phyloP scores from a whole-genome alignment of 805 yeast genomes.

The Hanseniaspora clermontiae region DNA sequence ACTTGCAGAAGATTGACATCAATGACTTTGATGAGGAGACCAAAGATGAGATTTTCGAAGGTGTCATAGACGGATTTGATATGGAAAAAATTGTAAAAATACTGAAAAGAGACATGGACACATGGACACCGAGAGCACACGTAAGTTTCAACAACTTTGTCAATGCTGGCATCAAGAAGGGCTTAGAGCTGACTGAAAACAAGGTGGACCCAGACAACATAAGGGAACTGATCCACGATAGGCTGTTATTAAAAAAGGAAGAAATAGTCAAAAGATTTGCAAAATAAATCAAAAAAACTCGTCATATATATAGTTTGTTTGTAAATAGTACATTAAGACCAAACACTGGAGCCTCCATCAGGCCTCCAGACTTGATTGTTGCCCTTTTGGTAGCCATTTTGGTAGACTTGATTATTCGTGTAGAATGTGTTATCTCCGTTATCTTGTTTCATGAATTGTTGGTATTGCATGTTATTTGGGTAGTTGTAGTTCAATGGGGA shows the following conservation, averaged over 20 bases:
- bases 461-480: background rate
- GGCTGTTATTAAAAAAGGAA: background rate
- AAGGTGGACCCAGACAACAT: slow-evolving; percentile 25
- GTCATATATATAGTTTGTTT: background rate
- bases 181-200: slow-evolving; percentile 72
- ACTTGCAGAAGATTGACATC: slow-evolving; percentile 55
- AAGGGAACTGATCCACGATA: background rate
- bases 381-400: background rate
- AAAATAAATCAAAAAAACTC: background rate
- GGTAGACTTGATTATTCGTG: background rate
- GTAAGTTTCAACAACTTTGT: slow-evolving; percentile 54
- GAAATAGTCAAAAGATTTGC: background rate
- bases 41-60: slow-evolving; percentile 21
- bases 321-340: slow-evolving; percentile 17
- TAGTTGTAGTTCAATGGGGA: background rate
- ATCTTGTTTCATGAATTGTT: background rate
- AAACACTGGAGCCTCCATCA: slow-evolving; percentile 27
- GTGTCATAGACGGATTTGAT: slow-evolving; percentile 44
- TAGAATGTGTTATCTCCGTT: background rate
- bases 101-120: slow-evolving; percentile 27
- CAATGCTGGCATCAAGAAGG: slow-evolving; percentile 72
- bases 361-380: slow-evolving; percentile 23
- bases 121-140: slow-evolving; percentile 41
- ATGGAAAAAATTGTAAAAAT: slow-evolving; percentile 27
- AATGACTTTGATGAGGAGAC: slow-evolving; percentile 23